A percentile compares a stretch with the other conserved stretches of the same genome.
Conservation (phyloP, 164 flowering plant genomes). For the Akebia trifoliata region DNA sequence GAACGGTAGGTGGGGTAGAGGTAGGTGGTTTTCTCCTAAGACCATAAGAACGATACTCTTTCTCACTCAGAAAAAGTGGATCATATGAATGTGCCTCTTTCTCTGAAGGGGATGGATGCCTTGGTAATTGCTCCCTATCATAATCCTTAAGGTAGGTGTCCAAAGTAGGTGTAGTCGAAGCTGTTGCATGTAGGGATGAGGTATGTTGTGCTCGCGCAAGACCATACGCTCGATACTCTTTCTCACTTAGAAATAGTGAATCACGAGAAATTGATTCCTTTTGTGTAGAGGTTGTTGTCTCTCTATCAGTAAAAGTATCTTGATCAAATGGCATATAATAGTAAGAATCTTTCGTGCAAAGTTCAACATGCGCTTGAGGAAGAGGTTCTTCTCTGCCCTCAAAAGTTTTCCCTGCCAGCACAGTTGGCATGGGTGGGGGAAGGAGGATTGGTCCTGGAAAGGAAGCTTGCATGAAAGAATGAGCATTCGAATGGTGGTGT, state of each 20-base stretch:
- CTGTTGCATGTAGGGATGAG: constrained; percentile 1
- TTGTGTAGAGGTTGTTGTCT: neutral
- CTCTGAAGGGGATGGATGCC: neutral
- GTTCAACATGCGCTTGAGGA: constrained; percentile 15
- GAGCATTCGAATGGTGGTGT: constrained; percentile 24
- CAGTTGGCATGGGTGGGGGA: constrained; percentile 16
- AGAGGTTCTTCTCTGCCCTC: constrained; percentile 21
- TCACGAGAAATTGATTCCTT: constrained; percentile 1
- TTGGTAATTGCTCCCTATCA: constrained; percentile 22
- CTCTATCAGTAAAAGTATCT: too few relatives aligned
- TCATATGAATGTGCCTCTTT: constrained; percentile 4
- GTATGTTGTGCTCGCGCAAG: constrained; percentile 11
- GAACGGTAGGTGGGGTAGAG: neutral
- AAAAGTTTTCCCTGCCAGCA: constrained; percentile 11
- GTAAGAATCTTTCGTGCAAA: constrained; percentile 15
- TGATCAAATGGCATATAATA: constrained; percentile 17
- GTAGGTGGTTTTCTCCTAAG: constrained; percentile 10
- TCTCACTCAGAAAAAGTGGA: constrained; percentile 20
- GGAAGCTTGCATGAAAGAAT: constrained; percentile 10
- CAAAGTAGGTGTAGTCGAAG: constrained; percentile 9
- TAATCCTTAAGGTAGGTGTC: constrained; percentile 14
- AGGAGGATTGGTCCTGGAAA: neutral
- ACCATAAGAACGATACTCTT: constrained; percentile 20
- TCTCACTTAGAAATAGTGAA: constrained; percentile 19
- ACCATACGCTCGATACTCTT: constrained; percentile 22